Evolutionary conservation across 371 early-diverging fungal species (phyloP), one percentile per base, ranked within the genome.

Genomic region (Mucor saturninus): DNA sequence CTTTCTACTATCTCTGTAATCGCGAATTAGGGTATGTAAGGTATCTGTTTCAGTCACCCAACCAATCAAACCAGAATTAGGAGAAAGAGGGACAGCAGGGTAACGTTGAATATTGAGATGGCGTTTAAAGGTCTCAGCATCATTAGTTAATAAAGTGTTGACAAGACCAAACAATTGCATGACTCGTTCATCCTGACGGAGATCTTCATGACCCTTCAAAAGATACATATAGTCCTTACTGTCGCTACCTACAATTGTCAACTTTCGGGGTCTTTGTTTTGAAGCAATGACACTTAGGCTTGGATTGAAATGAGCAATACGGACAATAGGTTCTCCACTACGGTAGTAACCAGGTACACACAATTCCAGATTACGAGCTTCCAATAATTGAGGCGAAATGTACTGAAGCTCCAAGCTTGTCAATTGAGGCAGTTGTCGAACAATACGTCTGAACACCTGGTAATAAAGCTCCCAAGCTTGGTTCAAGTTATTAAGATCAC

Each of bases 91-190:
- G 32, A 97, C 89, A 15, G 93, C 97, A 14, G 97, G 91, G 80
- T 92, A 98, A 37, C 95, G 86, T 67, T 95, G 93, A 64, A 98
- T 99, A 49, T 83, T 89, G 29, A 99, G 80, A 69, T 96, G 95
- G 0, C 98, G 88, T 65, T 95, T 94, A 75, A 95, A 93, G 0
- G 97, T 96, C 68, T 98, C 97, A 0, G 93, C 81, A 69, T 98
- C 97, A 6, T 85, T 84, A 13, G 81, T 79, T 2, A 99, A 86
- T 32, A 98, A 69, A 7, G 95, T 96, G 73, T 98, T 99, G 55
- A 99, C 93, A 30, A 99, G 88, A 4, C 96, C 98, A 83, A 99
- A 99, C 53, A 98, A 75, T 76, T 99, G 99, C 98, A 99, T 99
- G 10, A 97, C 98, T 58, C 99, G 91, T 81, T 99, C 99, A 76